phyloP scores from a whole-genome alignment of 306 rosid species.

The Cucumis cinereus region DNA sequence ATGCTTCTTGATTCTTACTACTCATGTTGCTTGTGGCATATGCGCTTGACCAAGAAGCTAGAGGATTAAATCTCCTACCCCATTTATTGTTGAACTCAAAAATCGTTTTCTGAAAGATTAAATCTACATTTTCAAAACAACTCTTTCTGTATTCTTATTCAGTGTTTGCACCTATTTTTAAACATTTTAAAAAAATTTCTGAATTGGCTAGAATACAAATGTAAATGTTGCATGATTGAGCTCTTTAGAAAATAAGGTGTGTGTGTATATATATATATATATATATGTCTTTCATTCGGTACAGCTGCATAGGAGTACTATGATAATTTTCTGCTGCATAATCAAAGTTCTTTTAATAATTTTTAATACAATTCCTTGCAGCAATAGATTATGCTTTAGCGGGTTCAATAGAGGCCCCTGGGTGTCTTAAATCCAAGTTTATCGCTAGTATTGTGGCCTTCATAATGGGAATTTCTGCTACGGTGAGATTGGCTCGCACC shows the following conservation, averaged over 20 bases:
- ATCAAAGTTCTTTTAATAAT: background rate
- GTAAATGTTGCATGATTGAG: background rate
- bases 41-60: no score
- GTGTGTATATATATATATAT: no score
- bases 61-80: no score
- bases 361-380: slow-evolving; percentile 1
- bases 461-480: slow-evolving; percentile 60
- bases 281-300: background rate
- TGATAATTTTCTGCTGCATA: background rate
- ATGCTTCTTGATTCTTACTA: background rate
- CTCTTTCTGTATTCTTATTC: background rate
- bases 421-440: slow-evolving; percentile 39
- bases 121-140: background rate
- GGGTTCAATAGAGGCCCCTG: slow-evolving; percentile 32
- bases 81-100: no score
- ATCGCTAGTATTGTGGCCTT: slow-evolving; percentile 58
- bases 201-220: background rate
- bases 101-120: no score
- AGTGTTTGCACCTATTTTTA: background rate
- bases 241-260: background rate
- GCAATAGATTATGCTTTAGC: slow-evolving; percentile 18
- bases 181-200: background rate
- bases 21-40: background rate
- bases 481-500: slow-evolving; percentile 59
- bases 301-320: background rate